phyloP scores from a whole-genome alignment of 1,284 basidiomycete genomes.

The Apiotrichum domesticum region DNA sequence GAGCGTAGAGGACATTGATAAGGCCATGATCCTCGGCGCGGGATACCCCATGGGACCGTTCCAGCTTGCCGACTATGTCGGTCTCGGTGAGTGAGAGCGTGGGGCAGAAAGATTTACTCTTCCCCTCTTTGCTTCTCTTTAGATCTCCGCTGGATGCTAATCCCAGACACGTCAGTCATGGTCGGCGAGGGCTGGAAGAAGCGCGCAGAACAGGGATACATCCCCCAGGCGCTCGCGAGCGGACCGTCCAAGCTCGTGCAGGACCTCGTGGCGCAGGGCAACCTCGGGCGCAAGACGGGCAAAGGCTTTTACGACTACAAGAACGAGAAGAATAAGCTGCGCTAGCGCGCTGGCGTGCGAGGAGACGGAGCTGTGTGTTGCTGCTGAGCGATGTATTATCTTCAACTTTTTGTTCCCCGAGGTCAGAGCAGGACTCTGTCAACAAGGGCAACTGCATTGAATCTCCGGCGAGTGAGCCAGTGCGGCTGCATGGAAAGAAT shows the following conservation, averaged over 20 bases:
- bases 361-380: too few relatives aligned
- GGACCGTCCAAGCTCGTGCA: slow-evolving; percentile 49
- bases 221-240: slow-evolving; percentile 48
- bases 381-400: too few relatives aligned
- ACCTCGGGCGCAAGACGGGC: slow-evolving; percentile 54
- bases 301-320: slow-evolving; percentile 42
- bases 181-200: slow-evolving; percentile 53
- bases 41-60: slow-evolving; percentile 51
- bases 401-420: too few relatives aligned
- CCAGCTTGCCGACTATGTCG: slow-evolving; percentile 54
- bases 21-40: slow-evolving; percentile 57
- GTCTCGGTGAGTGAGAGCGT: slow-evolving; percentile 46
- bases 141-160: neutral
- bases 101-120: neutral
- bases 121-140: neutral
- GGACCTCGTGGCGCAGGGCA: slow-evolving; percentile 52
- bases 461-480: too few relatives aligned
- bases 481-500: too few relatives aligned
- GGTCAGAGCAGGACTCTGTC: too few relatives aligned
- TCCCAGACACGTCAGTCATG: slow-evolving; percentile 44
- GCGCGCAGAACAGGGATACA: slow-evolving; percentile 47
- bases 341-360: neutral
- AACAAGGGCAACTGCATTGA: too few relatives aligned
- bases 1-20: slow-evolving; percentile 54
- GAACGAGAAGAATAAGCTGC: slow-evolving; percentile 5